These are phyloP conservation scores for Citrus maxima DNA, from an alignment of 345 rosid species.

Conservation along the genomic window DNA sequence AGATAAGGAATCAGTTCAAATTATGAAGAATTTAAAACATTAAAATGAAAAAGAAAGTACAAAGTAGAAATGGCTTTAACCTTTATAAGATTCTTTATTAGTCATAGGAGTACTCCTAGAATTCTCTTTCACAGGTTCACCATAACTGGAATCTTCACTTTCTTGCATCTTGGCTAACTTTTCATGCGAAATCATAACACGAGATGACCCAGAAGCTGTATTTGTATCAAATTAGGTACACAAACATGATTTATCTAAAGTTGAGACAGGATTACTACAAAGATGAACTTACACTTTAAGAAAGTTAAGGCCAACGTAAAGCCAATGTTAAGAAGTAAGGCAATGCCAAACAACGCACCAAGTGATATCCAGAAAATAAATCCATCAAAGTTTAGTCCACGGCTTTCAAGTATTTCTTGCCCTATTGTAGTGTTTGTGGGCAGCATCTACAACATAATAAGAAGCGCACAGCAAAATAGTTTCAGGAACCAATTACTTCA, in stretches of 20 bases:
- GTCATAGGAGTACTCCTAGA: neutral
- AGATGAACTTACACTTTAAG: conserved; percentile 52
- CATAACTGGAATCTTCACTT: conserved; percentile 27
- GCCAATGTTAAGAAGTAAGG: conserved; percentile 57
- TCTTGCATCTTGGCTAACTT: conserved; percentile 48
- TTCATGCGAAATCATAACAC: conserved; percentile 61
- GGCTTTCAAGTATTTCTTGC: conserved; percentile 43
- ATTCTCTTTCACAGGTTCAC: conserved; percentile 8
- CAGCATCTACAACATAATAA: conserved; percentile 28
- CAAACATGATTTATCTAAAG: neutral
- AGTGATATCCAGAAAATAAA: conserved; percentile 62
- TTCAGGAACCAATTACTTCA: neutral
- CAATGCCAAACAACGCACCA: conserved; percentile 54
- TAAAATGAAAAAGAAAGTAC: neutral
- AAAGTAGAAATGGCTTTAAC: conserved; percentile 16
- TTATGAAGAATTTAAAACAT: neutral
- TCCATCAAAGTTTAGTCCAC: conserved; percentile 55
- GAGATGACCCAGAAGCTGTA: conserved; percentile 74
- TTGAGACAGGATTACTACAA: neutral
- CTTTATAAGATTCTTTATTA: conserved; percentile 12
- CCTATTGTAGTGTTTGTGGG: conserved; percentile 50
- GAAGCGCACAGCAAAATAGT: neutral
- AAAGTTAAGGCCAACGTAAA: conserved; percentile 65
- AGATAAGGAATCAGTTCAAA: neutral
- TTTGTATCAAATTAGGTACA: neutral